Evolutionary conservation across 257 asterid species (phyloP), one percentile per base, ranked within the genome.

Genomic region (Nicotiana sylvestris): DNA sequence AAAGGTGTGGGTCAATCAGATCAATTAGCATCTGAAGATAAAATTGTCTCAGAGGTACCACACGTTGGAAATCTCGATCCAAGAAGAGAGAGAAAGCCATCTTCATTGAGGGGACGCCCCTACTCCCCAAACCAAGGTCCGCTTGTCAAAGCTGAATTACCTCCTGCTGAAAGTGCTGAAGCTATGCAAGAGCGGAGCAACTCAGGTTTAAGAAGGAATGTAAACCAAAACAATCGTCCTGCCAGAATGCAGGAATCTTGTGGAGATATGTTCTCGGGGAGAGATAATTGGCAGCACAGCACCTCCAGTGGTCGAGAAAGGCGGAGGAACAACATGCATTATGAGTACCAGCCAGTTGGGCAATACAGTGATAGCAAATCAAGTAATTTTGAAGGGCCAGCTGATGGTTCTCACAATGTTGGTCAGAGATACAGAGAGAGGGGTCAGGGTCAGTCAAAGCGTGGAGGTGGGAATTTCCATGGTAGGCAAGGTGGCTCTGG

Each of bases 321-420:
- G 81, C 96, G 68, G 81, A 85, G 93, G 85, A 91, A 86, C 74
- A 91, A 85, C 80, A 72, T 49, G 77, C 97, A 93, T 58, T 90
- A 85, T 85, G 98, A 92, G 86, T 93, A 96, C 88, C 99, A 94
- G 87, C 97, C 98, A 1, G 94, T 93, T 13, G 97, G 93, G 61
- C 89, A 88, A 15, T 60, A 81, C 76, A 90, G 89, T 92, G 88
- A 81, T 61, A 86, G 87, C 86, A 89, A 86, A 53, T 76, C 88
- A 1, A 92, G 87, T 33, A 90, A 83, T 33, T 77, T 72, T n/a
- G 93, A 91, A 76, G 92, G 82, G 70, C 85, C 81, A 53, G 85
- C 84, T 12, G 97, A 89, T 85, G 92, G 84, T 55, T 86, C 87
- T 27, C 87, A 85, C 76, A 79, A 70, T 72, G 85, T 35, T 62